Evolutionary conservation across 495 filamentous ascomycete species (phyloP), one percentile per base, ranked within the genome.

Genomic region (Penicillium antarcticum): DNA sequence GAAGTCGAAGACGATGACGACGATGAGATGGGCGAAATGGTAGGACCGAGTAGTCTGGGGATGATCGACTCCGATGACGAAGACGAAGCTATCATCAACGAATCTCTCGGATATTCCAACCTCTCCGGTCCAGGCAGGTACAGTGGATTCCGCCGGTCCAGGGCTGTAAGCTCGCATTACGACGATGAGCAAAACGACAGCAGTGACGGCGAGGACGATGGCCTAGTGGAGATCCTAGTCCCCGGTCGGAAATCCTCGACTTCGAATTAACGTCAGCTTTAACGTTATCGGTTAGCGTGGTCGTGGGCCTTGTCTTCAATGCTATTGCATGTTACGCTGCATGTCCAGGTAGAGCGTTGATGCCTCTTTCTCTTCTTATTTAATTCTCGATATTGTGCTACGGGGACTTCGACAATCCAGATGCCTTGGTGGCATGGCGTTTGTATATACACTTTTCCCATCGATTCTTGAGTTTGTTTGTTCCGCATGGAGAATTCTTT

Each of bases 11-110:
- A 77, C 31, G 74, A 75, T 14, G 73, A 76, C 19, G 72, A 75
- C 31, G 72, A 75, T 34, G 74, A 77, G 21, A 77, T 77, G 73
- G 73, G 73, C 5, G 73, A 77, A 50, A 77, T 77, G 73, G 71
- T 77, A 5, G 72, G 61, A 31, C 73, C 73, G 10, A 65, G 53
- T 40, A 65, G 63, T n/a, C 53, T 61, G 21, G 65, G 61, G 16
- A 62, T 74, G 61, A 62, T 73, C 52, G 74, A 75, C 45, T 73
- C 74, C 16, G 72, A 77, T 36, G 74, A 77, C 9, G 74, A 77
- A 49, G 72, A 74, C 19, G 74, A 77, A 41, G 74, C 73, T 26
- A 76, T 75, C 38, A 74, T 76, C 40, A 76, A 77, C 44, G 73
- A 75, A 54, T 75, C 72, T 12, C 48, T 76, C 12, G 72, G 72